phyloP scores from a whole-genome alignment of 176 grass and related monocot genomes.

The Eleusine indica region DNA sequence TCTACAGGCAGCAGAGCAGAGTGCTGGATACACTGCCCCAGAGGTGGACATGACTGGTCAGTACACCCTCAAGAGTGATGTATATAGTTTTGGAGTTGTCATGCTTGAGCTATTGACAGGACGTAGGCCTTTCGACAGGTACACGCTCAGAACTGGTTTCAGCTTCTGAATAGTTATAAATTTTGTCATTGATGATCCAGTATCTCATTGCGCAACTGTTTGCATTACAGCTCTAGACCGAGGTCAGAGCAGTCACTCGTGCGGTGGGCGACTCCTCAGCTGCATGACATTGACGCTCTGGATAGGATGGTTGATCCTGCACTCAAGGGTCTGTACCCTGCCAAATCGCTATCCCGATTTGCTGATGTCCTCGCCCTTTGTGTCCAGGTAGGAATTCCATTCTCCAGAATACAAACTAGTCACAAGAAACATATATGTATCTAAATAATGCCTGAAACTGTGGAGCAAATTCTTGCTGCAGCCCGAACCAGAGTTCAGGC shows the following conservation, averaged over 20 bases:
- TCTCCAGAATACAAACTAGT: neutral
- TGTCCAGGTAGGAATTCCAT: constrained; percentile 60
- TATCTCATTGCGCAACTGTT: neutral
- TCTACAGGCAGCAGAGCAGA: constrained; percentile 69
- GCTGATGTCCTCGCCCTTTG: constrained; percentile 70
- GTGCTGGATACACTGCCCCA: constrained; percentile 69
- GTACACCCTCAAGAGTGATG: constrained; percentile 92
- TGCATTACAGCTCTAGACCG: constrained; percentile 50
- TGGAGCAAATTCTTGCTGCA: constrained; percentile 35
- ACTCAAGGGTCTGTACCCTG: constrained; percentile 73
- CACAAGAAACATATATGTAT: neutral
- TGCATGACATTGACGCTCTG: constrained; percentile 81
- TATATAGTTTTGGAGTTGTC: constrained; percentile 93
- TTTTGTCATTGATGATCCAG: constrained; percentile 17
- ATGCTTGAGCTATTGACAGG: constrained; percentile 98
- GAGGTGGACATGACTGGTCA: constrained; percentile 86
- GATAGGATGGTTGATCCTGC: constrained; percentile 79
- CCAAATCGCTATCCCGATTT: constrained; percentile 79
- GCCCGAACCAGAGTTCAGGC: constrained; percentile 80
- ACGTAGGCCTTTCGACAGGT: constrained; percentile 83
- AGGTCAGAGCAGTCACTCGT: constrained; percentile 68
- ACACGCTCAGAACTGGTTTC: constrained; percentile 1
- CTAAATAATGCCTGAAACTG: neutral
- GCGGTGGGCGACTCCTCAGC: constrained; percentile 70
- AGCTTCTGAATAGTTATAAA: neutral